These are phyloP conservation scores for Cryphonectria naterciae DNA, from an alignment of 2,329 filamentous ascomycete species.

Conservation along the genomic window DNA sequence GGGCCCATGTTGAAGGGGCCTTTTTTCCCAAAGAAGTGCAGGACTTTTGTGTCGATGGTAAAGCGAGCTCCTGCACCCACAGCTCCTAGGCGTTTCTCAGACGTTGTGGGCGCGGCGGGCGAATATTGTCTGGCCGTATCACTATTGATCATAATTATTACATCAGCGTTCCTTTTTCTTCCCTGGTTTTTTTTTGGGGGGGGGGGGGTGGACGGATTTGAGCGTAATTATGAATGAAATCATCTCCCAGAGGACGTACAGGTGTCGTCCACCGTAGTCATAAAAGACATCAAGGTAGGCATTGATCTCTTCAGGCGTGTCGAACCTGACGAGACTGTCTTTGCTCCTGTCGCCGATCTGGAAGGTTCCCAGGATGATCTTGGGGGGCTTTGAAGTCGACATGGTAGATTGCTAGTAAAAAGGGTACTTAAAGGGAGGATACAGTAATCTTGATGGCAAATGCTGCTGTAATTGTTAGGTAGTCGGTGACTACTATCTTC, in stretches of 20 bases:
- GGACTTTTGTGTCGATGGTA: slow-evolving; percentile 42
- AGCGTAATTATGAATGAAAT: not conserved
- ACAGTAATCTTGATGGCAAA: not conserved
- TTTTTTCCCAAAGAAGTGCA: not conserved
- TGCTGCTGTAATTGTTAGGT: not conserved
- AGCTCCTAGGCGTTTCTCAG: slow-evolving; percentile 39
- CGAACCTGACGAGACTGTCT: slow-evolving; percentile 24
- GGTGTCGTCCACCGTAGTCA: slow-evolving; percentile 34
- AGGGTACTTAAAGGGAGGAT: not conserved
- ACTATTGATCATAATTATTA: not conserved
- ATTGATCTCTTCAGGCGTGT: slow-evolving; percentile 35
- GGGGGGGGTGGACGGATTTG: too few species aligned
- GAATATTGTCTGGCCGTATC: slow-evolving; percentile 43
- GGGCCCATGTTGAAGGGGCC: slow-evolving; percentile 26
- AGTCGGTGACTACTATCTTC: too few species aligned
- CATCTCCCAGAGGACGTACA: not conserved
- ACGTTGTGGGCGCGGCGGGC: slow-evolving; percentile 32
- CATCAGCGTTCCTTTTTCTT: not conserved
- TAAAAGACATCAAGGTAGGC: slow-evolving; percentile 33
- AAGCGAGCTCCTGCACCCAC: slow-evolving; percentile 37
- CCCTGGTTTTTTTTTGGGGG: too few species aligned
- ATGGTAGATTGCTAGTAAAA: not conserved
- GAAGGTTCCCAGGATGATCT: not conserved
- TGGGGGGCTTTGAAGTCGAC: not conserved
- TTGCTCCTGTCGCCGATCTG: slow-evolving; percentile 29